Conservation (phyloP, 1,284 basidiomycete genomes). For the Pascua sp. region DNA sequence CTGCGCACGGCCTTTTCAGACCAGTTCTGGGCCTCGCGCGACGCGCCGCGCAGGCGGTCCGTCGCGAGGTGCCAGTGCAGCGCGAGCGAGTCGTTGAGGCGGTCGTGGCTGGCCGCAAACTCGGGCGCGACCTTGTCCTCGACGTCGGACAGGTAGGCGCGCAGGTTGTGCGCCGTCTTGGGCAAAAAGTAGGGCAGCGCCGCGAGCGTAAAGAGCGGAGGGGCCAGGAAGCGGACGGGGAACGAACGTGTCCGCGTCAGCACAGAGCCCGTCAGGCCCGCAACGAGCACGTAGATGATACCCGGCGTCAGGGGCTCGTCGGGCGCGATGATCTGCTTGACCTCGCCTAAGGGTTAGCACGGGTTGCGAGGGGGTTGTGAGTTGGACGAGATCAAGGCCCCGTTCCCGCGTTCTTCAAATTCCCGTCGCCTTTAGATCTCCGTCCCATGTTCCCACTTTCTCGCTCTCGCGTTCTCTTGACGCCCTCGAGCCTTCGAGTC, state of each 20-base stretch:
- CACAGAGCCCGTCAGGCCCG: slow-evolving; percentile 80
- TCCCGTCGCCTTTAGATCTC: no score
- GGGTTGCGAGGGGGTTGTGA: background rate
- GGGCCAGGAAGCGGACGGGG: slow-evolving; percentile 64
- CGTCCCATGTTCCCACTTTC: no score
- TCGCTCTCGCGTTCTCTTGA: no score
- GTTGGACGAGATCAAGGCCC: no score
- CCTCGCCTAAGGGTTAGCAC: slow-evolving; percentile 56
- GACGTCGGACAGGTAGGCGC: slow-evolving; percentile 62
- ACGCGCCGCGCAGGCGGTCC: slow-evolving; percentile 53
- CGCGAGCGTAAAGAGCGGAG: slow-evolving; percentile 63
- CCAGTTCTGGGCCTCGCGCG: slow-evolving; percentile 29
- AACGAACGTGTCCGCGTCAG: slow-evolving; percentile 70
- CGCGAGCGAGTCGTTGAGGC: slow-evolving; percentile 60
- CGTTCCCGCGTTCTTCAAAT: no score
- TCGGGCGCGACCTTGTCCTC: slow-evolving; percentile 68
- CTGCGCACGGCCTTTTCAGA: slow-evolving; percentile 57
- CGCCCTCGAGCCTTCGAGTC: no score
- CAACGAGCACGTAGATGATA: slow-evolving; percentile 78
- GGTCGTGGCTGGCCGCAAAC: slow-evolving; percentile 65
- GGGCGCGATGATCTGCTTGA: slow-evolving; percentile 73
- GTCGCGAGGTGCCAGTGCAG: slow-evolving; percentile 59
- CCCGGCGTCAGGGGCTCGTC: slow-evolving; percentile 81
- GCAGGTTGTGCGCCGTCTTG: slow-evolving; percentile 66
- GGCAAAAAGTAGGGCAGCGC: slow-evolving; percentile 77